Evolutionary conservation across 805 yeast genomes (phyloP).

Genomic region (Lachancea thermotolerans): DNA sequence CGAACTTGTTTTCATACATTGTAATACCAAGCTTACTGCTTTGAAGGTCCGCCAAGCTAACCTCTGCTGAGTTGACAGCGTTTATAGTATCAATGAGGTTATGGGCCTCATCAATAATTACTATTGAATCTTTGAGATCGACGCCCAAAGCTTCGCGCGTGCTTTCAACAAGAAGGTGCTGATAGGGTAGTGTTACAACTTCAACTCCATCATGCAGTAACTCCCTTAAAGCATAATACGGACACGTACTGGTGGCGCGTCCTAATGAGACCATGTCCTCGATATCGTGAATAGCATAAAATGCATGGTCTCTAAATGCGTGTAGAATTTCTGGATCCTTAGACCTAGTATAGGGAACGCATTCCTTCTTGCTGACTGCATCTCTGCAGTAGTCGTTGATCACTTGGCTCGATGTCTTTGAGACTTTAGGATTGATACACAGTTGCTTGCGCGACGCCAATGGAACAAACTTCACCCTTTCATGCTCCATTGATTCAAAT

Average conservation of each 20-base stretch:
- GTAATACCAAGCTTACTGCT: slow-evolving; percentile 43
- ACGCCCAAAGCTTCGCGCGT: slow-evolving; percentile 56
- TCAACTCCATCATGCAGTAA: slow-evolving; percentile 54
- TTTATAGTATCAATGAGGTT: slow-evolving; percentile 74
- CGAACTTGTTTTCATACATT: slow-evolving; percentile 52
- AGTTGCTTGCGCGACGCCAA: slow-evolving; percentile 80
- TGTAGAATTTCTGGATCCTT: slow-evolving; percentile 29
- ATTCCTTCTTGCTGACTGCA: slow-evolving; percentile 8
- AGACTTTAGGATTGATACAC: slow-evolving; percentile 65
- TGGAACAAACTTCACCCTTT: slow-evolving; percentile 60
- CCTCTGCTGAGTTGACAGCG: slow-evolving; percentile 55
- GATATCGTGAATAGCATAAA: slow-evolving; percentile 60
- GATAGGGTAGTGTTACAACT: slow-evolving; percentile 80
- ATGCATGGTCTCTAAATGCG: slow-evolving; percentile 48
- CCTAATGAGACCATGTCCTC: slow-evolving; percentile 72
- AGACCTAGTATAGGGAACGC: slow-evolving; percentile 7
- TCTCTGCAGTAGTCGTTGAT: slow-evolving; percentile 52
- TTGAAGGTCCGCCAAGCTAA: slow-evolving; percentile 45
- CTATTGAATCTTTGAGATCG: slow-evolving; percentile 54
- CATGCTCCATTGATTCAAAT: slow-evolving; percentile 34
- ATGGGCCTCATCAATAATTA: slow-evolving; percentile 90
- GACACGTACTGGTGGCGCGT: slow-evolving; percentile 51
- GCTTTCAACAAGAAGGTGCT: slow-evolving; percentile 54
- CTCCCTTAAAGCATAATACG: slow-evolving; percentile 69
- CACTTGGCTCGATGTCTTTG: slow-evolving; percentile 38